Percentiles rank a stretch among this genome's conserved stretches.
These are phyloP conservation scores for Fusarium sp. DNA, from an alignment of 2,329 filamentous ascomycete genomes.

Conservation along the genomic window DNA sequence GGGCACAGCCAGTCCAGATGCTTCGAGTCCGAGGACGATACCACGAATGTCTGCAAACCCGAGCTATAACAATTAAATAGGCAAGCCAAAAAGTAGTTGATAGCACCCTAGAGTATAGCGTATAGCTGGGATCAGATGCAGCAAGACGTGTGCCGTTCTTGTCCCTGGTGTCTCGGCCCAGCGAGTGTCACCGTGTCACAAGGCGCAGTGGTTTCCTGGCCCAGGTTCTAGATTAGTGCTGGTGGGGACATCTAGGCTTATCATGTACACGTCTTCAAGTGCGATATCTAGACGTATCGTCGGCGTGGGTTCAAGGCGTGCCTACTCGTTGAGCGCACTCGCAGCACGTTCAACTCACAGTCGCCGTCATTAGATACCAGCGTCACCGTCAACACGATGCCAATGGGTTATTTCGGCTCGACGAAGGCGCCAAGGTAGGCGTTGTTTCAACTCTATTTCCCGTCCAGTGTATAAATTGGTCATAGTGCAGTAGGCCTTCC, in stretches of 20 bases:
- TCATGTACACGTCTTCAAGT: too few relatives aligned
- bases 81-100: background rate
- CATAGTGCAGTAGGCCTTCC: background rate
- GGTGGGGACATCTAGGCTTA: too few relatives aligned
- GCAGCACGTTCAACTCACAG: background rate
- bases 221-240: too few relatives aligned
- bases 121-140: background rate
- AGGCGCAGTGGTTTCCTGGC: background rate
- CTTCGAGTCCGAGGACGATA: background rate
- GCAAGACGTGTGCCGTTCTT: background rate
- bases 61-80: background rate
- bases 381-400: background rate
- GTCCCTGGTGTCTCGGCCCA: background rate
- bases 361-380: background rate
- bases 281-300: too few relatives aligned
- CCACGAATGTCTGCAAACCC: background rate
- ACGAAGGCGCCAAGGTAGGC: too few relatives aligned
- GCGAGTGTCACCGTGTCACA: background rate
- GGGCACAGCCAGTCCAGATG: too few relatives aligned
- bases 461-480: background rate
- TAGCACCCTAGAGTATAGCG: background rate
- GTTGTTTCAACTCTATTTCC: background rate
- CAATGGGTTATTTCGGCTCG: background rate
- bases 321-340: background rate
- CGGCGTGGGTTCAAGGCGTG: background rate